phyloP scores from a whole-genome alignment of 2,329 filamentous ascomycete species.

The Berkeleyomyces basicola region DNA sequence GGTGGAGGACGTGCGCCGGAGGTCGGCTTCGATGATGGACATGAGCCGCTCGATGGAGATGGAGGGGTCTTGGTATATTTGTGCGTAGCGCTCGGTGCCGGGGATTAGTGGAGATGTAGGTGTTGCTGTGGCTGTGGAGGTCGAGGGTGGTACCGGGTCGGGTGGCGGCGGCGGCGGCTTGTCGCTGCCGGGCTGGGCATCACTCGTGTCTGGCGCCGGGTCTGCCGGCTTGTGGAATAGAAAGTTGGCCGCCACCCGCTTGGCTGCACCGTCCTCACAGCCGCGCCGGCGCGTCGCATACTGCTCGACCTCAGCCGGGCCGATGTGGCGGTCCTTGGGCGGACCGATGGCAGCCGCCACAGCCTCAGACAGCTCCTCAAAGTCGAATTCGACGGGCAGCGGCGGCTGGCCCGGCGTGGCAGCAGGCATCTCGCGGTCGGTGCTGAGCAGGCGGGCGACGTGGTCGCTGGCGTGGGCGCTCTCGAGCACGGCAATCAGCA shows the following conservation, averaged over 20 bases:
- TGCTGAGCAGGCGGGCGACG: slow-evolving; percentile 18
- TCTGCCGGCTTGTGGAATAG: slow-evolving; percentile 9
- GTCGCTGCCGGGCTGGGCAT: too few relatives aligned
- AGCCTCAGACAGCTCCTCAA: slow-evolving; percentile 12
- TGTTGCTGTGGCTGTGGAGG: neutral
- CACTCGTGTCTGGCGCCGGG: neutral
- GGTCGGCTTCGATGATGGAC: slow-evolving; percentile 20
- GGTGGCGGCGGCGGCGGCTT: neutral
- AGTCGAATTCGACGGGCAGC: slow-evolving; percentile 10
- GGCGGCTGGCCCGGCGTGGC: neutral
- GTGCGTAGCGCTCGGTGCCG: slow-evolving; percentile 13
- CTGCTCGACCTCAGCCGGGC: slow-evolving; percentile 8
- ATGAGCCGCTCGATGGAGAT: slow-evolving; percentile 19
- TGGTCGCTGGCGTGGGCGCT: slow-evolving; percentile 19
- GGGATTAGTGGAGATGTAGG: neutral
- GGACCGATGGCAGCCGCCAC: slow-evolving; percentile 20
- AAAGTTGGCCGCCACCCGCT: slow-evolving; percentile 11
- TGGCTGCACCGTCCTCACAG: slow-evolving; percentile 7
- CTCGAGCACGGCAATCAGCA: slow-evolving; percentile 23
- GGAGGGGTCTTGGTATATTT: slow-evolving; percentile 9
- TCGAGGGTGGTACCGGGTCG: neutral
- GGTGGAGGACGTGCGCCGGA: slow-evolving; percentile 17
- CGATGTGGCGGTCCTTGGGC: slow-evolving; percentile 12
- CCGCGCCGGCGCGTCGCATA: slow-evolving; percentile 3
- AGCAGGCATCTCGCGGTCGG: neutral